Percentiles rank a stretch among this genome's conserved stretches.
Conservation (phyloP, 441 rosid species). For the Mallotus repandus region DNA sequence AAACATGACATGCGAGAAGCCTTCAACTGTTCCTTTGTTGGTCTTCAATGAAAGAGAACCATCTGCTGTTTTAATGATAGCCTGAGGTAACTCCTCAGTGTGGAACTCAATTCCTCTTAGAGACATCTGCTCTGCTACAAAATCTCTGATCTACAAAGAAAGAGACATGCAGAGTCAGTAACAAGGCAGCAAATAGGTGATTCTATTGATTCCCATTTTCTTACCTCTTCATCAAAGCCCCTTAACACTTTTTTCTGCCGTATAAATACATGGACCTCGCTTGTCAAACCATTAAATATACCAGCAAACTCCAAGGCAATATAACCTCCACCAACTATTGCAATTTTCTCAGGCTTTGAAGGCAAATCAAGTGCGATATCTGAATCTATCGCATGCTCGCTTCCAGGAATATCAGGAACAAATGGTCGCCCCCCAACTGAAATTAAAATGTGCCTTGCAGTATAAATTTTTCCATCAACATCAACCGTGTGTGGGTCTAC, state of each 20-base stretch:
- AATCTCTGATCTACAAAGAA: constrained; percentile 69
- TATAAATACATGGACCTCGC: constrained; percentile 88
- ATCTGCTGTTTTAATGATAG: constrained; percentile 63
- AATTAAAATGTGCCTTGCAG: constrained; percentile 69
- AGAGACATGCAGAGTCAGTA: neutral
- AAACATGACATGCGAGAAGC: constrained; percentile 94
- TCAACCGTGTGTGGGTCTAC: constrained; percentile 81
- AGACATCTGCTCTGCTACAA: constrained; percentile 83
- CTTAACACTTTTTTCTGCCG: constrained; percentile 83
- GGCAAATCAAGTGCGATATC: constrained; percentile 95
- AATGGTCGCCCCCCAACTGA: constrained; percentile 90
- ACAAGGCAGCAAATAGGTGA: constrained; percentile 13
- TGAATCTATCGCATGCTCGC: constrained; percentile 74
- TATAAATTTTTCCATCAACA: constrained; percentile 70
- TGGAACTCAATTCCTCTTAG: constrained; percentile 92
- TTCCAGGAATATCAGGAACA: constrained; percentile 84
- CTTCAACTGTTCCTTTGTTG: constrained; percentile 73
- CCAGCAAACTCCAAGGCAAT: constrained; percentile 92
- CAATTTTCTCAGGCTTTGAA: constrained; percentile 70
- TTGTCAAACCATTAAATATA: constrained; percentile 72
- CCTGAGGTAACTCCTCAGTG: constrained; percentile 80
- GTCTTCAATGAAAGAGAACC: constrained; percentile 81
- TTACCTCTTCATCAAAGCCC: constrained; percentile 94
- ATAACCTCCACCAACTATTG: constrained; percentile 90
- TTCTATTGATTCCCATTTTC: constrained; percentile 12